Evolutionary conservation across 768 basidiomycete species (phyloP).

Genomic region (Gloeophyllum trabeum): DNA sequence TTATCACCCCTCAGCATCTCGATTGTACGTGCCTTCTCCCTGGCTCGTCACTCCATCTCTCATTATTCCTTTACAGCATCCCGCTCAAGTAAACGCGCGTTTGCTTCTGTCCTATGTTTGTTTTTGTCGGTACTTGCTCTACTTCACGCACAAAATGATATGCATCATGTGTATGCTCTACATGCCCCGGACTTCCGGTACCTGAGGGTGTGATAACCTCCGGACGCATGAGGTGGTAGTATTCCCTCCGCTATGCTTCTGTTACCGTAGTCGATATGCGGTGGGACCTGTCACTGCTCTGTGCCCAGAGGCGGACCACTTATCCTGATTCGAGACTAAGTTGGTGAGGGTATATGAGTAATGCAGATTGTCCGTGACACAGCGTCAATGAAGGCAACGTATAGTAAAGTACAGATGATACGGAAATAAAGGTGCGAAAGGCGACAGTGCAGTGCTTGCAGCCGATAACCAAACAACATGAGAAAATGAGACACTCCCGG

Average conservation of each 20-base stretch:
- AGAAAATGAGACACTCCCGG: no score
- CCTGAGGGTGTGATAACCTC: no score
- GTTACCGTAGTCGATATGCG: no score
- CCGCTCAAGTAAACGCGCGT: conserved; percentile 79
- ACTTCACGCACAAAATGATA: conserved; percentile 21
- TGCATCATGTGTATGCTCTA: conserved; percentile 22
- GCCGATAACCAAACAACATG: background rate
- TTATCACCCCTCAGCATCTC: conserved; percentile 41
- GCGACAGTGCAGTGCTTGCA: background rate
- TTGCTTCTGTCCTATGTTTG: no score
- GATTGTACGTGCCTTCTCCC: conserved; percentile 43
- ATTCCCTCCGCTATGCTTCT: no score
- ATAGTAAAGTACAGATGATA: conserved; percentile 2
- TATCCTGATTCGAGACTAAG: conserved; percentile 3
- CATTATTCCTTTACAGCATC: conserved; percentile 37
- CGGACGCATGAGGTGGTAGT: no score
- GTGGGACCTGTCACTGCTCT: no score
- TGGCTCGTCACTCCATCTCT: conserved; percentile 6
- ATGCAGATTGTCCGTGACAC: background rate
- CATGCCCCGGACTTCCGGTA: no score
- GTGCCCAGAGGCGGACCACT: no score
- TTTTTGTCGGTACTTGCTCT: conserved; percentile 15
- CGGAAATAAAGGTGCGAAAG: conserved; percentile 2
- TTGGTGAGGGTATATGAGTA: background rate
- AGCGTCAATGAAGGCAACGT: background rate